These are phyloP conservation scores for Xylariaceae sp. DNA, from an alignment of 2,329 filamentous ascomycete genomes.

Conservation along the genomic window DNA sequence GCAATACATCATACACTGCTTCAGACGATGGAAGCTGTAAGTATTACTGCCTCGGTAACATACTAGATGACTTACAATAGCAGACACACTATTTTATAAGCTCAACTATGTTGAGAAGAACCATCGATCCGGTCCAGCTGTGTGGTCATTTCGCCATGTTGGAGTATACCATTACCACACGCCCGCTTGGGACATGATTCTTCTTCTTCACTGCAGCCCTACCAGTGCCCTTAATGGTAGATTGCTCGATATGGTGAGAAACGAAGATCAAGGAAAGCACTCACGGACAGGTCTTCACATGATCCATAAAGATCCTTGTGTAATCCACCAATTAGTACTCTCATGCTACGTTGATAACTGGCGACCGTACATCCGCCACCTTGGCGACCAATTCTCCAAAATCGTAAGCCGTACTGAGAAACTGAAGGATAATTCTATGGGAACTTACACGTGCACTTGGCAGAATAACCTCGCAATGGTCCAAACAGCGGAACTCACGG, in stretches of 20 bases:
- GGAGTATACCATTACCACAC: constrained; percentile 26
- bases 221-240: constrained; percentile 7
- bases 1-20: constrained; percentile 8
- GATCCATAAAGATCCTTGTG: not conserved
- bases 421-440: no score
- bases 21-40: not conserved
- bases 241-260: not conserved
- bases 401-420: constrained; percentile 6
- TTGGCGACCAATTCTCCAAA: constrained; percentile 11
- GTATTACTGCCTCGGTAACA: not conserved
- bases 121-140: not conserved
- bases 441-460: not conserved
- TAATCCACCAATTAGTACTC: constrained; percentile 16
- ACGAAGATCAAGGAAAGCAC: not conserved
- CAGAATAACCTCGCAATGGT: constrained; percentile 10
- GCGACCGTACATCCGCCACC: constrained; percentile 21
- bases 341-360: constrained; percentile 21
- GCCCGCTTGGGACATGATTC: constrained; percentile 11
- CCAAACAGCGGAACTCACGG: not conserved
- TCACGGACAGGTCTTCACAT: not conserved
- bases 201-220: constrained; percentile 18
- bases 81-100: constrained; percentile 21
- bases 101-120: constrained; percentile 28
- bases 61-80: not conserved
- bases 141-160: constrained; percentile 25